These are phyloP conservation scores for Geotrichum bryndzae DNA, from an alignment of 1,139 yeast genomes.

Conservation along the genomic window DNA sequence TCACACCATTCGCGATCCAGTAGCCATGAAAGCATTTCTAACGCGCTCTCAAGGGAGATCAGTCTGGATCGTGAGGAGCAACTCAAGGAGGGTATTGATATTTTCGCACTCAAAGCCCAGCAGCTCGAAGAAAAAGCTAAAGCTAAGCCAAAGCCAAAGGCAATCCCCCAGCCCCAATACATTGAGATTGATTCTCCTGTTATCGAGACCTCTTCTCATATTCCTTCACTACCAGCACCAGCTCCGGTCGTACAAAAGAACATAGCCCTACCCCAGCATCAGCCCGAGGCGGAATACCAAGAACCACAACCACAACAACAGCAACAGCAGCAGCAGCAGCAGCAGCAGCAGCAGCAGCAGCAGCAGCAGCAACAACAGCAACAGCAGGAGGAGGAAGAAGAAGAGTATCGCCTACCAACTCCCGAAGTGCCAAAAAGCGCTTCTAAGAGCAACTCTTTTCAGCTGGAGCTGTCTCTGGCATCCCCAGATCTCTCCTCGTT, in stretches of 20 bases:
- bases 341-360: background rate
- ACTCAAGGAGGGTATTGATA: conserved; percentile 7
- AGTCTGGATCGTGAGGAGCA: conserved; percentile 1
- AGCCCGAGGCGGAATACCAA: background rate
- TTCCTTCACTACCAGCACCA: background rate
- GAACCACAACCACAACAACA: too few relatives aligned
- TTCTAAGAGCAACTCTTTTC: conserved; percentile 9
- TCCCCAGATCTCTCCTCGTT: conserved; percentile 16
- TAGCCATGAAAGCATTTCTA: conserved; percentile 8
- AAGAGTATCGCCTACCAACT: background rate
- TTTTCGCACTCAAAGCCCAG: conserved; percentile 1
- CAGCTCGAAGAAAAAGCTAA: background rate
- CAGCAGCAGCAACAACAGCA: background rate
- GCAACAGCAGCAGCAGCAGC: too few relatives aligned
- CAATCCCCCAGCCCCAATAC: background rate
- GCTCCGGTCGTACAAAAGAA: background rate
- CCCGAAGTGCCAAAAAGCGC: background rate
- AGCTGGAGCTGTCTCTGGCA: conserved; percentile 15
- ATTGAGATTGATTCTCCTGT: background rate
- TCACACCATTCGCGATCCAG: conserved; percentile 7
- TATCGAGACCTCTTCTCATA: background rate
- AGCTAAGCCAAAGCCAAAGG: background rate
- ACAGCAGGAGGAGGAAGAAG: background rate
- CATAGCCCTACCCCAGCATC: background rate
- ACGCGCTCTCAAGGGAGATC: conserved; percentile 7